Evolutionary conservation across 2,329 filamentous ascomycete species (phyloP).

Genomic region (Trichoderma citrinoviride): DNA sequence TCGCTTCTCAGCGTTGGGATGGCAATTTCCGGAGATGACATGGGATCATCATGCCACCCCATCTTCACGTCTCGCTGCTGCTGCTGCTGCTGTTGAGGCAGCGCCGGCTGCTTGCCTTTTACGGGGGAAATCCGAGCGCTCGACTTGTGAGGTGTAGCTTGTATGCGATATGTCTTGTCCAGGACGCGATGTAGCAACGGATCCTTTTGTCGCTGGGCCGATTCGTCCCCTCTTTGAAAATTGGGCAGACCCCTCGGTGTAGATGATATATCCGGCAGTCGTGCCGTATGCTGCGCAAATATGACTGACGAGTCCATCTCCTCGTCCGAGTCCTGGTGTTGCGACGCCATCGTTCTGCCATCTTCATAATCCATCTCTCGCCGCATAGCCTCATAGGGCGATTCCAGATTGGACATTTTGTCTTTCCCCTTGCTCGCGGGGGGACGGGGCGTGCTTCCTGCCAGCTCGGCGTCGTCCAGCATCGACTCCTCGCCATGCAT

Average conservation of each 20-base stretch:
- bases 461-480: conserved; percentile 61
- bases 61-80: conserved; percentile 23
- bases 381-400: conserved; percentile 73
- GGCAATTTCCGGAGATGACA: conserved; percentile 73
- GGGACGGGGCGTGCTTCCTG: conserved; percentile 66
- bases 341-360: conserved; percentile 36
- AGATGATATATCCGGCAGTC: conserved; percentile 63
- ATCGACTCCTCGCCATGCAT: conserved; percentile 59
- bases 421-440: conserved; percentile 50
- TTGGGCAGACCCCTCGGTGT: conserved; percentile 44
- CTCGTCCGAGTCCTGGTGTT: conserved; percentile 37
- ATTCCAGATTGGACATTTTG: conserved; percentile 64
- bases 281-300: conserved; percentile 52
- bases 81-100: background rate
- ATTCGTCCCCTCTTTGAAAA: conserved; percentile 35
- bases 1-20: conserved; percentile 82
- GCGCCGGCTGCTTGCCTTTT: conserved; percentile 35
- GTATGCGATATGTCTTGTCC: conserved; percentile 92
- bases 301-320: conserved; percentile 48
- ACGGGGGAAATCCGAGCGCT: conserved; percentile 46
- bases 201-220: conserved; percentile 53
- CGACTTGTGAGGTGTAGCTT: conserved; percentile 78
- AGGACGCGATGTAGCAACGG: conserved; percentile 86
- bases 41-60: conserved; percentile 57
- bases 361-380: conserved; percentile 59